Evolutionary conservation across 1,139 yeast species (phyloP), one percentile per base, ranked within the genome.

Genomic region (Candida neerlandica): DNA sequence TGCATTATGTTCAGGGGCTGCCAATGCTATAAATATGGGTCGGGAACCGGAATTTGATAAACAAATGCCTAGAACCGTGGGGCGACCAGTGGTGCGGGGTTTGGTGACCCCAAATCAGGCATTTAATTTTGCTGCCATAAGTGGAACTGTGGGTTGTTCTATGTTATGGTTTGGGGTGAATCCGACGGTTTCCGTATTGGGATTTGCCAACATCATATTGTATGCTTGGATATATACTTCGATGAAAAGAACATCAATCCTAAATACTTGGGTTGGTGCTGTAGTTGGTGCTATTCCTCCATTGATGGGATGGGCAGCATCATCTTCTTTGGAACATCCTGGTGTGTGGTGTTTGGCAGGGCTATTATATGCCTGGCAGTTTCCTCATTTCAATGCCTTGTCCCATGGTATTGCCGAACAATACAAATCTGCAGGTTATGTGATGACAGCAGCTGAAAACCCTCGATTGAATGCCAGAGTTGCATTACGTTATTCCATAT

Each of bases 281-380:
- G 65, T 95, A 9, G 99, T 95, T 2, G 99, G 99, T 3, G 98
- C 98, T 0, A 88, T 94, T 39, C 99, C 99, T 1, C 99, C 99
- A 30, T 77, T 95, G 47, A 94, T 94, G 99, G 99, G 99, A 1
- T 94, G 99, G 99, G 97, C 97, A 1, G 96, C 97, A 0, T 88
- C 96, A 3, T 83, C 89, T 2, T 82, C 96, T 1, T 71, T 94
- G 45, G 59, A 76, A 4, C 90, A 89, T 55, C 97, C 98, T 0
- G 97, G 95, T 6, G 96, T 96, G 2, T 94, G 98, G 98, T 85
- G 95, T 62, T 72, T 92, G 33, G 98, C 98, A 1, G 91, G 87
- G 0, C 71, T 95, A 49, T 73, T 94, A 39, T 94, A 89, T 65
- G 96, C 98, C 4, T 94, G 99, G 99, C 99, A 94, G 69, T 94